Conservation (phyloP, 257 asterid genomes). For the Datura wrightii region DNA sequence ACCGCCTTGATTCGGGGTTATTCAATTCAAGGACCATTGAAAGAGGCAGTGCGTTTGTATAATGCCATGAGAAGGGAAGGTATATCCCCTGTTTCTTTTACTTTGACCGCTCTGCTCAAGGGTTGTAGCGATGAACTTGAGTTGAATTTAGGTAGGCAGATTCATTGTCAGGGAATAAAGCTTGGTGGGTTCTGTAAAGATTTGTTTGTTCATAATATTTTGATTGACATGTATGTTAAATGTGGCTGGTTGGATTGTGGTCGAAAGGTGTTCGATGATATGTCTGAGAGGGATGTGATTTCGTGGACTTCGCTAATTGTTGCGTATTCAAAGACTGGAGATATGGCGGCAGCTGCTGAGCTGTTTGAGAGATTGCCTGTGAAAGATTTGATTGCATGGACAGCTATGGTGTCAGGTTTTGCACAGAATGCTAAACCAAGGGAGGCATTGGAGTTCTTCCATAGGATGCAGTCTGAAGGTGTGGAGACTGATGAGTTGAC, state of each 20-base stretch:
- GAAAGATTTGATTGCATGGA: constrained; percentile 89
- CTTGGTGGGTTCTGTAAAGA: constrained; percentile 71
- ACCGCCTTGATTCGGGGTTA: constrained; percentile 79
- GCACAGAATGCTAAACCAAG: constrained; percentile 70
- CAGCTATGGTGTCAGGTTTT: constrained; percentile 82
- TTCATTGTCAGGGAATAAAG: constrained; percentile 72
- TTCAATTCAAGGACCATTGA: constrained; percentile 47
- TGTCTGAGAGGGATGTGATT: constrained; percentile 67
- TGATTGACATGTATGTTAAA: constrained; percentile 71
- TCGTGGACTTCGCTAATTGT: constrained; percentile 73
- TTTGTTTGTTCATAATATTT: constrained; percentile 59
- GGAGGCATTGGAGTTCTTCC: constrained; percentile 70
- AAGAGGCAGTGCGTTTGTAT: constrained; percentile 59
- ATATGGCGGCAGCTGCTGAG: constrained; percentile 58
- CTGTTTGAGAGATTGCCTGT: constrained; percentile 58
- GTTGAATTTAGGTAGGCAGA: constrained; percentile 57
- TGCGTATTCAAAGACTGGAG: constrained; percentile 66
- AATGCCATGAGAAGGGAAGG: constrained; percentile 60
- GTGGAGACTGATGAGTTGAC: constrained; percentile 72
- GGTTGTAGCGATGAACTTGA: constrained; percentile 46
- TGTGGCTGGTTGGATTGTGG: constrained; percentile 65
- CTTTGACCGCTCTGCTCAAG: constrained; percentile 69
- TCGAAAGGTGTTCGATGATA: constrained; percentile 79
- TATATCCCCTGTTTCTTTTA: constrained; percentile 70
- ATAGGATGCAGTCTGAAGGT: constrained; percentile 66